Base-by-base conservation (phyloP, 2,329 filamentous ascomycete species). In the Balansia obtecta region DNA sequence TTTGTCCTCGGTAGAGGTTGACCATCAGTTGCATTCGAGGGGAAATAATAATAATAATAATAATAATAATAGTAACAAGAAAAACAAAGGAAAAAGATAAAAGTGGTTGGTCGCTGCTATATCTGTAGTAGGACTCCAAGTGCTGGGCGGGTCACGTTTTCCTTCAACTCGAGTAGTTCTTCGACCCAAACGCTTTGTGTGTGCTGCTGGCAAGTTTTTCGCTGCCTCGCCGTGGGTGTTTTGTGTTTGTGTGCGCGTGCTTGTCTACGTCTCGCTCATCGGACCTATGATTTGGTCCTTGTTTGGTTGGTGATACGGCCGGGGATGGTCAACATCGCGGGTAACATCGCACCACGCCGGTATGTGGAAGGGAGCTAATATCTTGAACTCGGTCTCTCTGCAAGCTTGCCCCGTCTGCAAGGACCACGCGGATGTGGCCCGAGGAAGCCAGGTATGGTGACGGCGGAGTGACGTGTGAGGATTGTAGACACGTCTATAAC, bases 261-360 rank as follows among this genome's bases (percentile, higher is more conserved):
- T n/a, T 16, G 43, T 16, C 43, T 40, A 15, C 46, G 38, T n/a
- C 50, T 53, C 52, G 49, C 49, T 53, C 50, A 53, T 53, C 46
- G 46, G 49, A 37, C 34, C 42, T 45, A 18, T 45, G 12, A 12
- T 16, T 45, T 33, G 12, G 22, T 40, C 33, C 39, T 45, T 40
- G 46, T 11, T n/a, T n/a, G 12, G 39, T n/a, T n/a, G 12, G 39
- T 37, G 9, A 34, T n/a, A 18, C n/a, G 30, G 38, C 46, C 47
- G 11, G 27, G n/a, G 20, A 20, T 13, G 9, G 16, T 38, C n/a
- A 34, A 39, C 32, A 32, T 15, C 32, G 20, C 41, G 49, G 40
- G 30, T 37, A 27, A 41, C 13, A 42, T 48, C 30, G 45, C 51
- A 30, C 34, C 41, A 48, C 10, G 22, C 50, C 48, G 48, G 48